Evolutionary conservation across 139 green algal genomes (phyloP).

Genomic region (Diplosphaera chodatii): DNA sequence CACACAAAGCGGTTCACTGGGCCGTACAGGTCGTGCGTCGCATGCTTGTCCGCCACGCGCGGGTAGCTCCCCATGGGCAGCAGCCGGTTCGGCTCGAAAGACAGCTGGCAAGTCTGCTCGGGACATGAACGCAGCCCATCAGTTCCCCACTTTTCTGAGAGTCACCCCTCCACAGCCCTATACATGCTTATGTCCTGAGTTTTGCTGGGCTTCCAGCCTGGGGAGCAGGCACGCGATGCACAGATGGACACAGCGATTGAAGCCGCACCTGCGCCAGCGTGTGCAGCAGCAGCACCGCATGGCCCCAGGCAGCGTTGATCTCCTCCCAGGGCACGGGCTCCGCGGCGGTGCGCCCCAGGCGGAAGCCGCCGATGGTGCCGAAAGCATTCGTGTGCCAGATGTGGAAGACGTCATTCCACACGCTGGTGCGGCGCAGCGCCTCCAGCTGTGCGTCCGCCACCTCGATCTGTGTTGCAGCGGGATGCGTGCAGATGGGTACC

Average conservation of each 20-base stretch:
- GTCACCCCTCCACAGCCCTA: no score
- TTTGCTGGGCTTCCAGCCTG: no score
- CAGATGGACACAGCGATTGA: no score
- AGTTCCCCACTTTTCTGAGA: no score
- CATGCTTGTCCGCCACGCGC: constrained; percentile 63
- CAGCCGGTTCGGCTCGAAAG: constrained; percentile 53
- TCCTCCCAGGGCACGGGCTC: constrained; percentile 90
- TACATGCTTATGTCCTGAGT: no score
- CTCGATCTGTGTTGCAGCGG: no score
- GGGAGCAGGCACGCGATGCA: no score
- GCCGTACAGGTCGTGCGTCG: constrained; percentile 76
- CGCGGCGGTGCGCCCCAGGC: constrained; percentile 71
- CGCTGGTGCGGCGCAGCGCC: constrained; percentile 67
- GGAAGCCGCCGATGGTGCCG: constrained; percentile 81
- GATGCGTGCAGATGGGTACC: no score
- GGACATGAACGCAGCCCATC: not conserved
- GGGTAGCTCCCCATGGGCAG: constrained; percentile 83
- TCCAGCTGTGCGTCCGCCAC: constrained; percentile 49
- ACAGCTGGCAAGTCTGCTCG: constrained; percentile 45
- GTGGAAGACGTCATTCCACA: constrained; percentile 82
- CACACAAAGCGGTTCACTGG: constrained; percentile 81
- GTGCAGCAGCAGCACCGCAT: constrained; percentile 86
- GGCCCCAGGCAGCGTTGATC: constrained; percentile 95
- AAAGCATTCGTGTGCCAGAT: constrained; percentile 85
- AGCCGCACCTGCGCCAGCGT: constrained; percentile 87